Base-by-base conservation (phyloP, 2,329 filamentous ascomycete species). In the Pseudomassariella vexata region DNA sequence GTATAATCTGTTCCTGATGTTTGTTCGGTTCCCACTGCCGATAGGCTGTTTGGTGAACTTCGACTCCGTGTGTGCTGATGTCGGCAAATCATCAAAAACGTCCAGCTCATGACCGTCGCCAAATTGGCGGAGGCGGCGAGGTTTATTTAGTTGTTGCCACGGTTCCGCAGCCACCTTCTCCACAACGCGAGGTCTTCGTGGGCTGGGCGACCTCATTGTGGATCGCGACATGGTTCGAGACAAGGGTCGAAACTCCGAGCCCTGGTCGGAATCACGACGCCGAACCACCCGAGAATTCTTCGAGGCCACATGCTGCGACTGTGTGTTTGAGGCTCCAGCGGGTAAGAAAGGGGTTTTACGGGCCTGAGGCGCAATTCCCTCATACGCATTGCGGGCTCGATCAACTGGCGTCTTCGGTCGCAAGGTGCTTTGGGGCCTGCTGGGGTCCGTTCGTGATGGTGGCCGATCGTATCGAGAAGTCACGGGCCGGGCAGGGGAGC, bases 91-190 rank as follows among this genome's bases (percentile, higher is more conserved):
- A 54, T 98, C 92, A 54, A 98, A 96, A 3, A 75, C 79, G 46
- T 96, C 90, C 20, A 98, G 70, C 58, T 98, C 92, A 38, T 82
- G 84, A 11, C 92, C 92, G 56, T 95, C 87, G 9, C 92, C 92
- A 61, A 94, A 98, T 48, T 85, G 78, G 27, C 79, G 73, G 38
- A 70, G 68, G 24, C 78, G 70, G 21, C 76, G 70, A 3, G 87
- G 87, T 54, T 81, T 84, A 41, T 76, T 89, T 37, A 94, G 62
- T 28, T 82, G 79, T 44, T 82, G 77, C 66, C 69, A 75, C 5
- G 69, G 69, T 28, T 70, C 71, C 24, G 57, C 51, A 8, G 53
- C 52, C 28, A 56, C 45, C 44, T 60, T 63, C 36, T 65, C 62
- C 4, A 44, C 44, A 28, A 55, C 60, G 29, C 57, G 67, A 44